phyloP scores from a whole-genome alignment of 2,329 filamentous ascomycete species.

The Aspergillus pseudoviridinutans region DNA sequence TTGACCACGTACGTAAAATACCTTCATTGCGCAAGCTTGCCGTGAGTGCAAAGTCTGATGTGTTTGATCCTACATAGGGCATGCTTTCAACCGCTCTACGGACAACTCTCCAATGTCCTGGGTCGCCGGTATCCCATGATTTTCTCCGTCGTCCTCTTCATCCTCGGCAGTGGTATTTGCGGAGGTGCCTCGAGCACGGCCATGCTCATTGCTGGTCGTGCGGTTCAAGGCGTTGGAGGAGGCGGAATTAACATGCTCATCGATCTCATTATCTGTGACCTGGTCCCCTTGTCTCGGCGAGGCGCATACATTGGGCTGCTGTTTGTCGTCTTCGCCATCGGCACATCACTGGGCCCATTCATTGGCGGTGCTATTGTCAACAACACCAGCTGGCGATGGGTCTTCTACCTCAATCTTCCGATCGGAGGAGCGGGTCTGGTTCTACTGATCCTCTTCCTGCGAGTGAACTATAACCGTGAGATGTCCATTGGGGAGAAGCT shows the following conservation, averaged over 20 bases:
- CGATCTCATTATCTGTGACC: slow-evolving; percentile 49
- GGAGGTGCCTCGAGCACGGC: slow-evolving; percentile 42
- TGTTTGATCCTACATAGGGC: background rate
- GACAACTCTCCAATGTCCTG: slow-evolving; percentile 50
- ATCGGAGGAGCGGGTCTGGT: slow-evolving; percentile 13
- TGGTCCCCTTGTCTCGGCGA: slow-evolving; percentile 48
- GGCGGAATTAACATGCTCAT: slow-evolving; percentile 43
- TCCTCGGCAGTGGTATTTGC: slow-evolving; percentile 49
- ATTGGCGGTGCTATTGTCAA: slow-evolving; percentile 17
- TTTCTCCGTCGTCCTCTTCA: slow-evolving; percentile 42
- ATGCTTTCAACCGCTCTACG: slow-evolving; percentile 46
- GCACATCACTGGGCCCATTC: slow-evolving; percentile 33
- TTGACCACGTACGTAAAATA: no score
- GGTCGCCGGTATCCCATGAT: slow-evolving; percentile 45
- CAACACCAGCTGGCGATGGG: slow-evolving; percentile 23
- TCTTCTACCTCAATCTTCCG: slow-evolving; percentile 25
- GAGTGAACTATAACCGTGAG: slow-evolving; percentile 33
- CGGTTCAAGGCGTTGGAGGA: slow-evolving; percentile 49
- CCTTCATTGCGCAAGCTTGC: no score
- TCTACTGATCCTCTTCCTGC: slow-evolving; percentile 39
- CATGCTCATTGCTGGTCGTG: slow-evolving; percentile 51
- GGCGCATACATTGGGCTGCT: slow-evolving; percentile 41
- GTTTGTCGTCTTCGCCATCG: slow-evolving; percentile 39
- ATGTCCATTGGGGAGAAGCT: slow-evolving; percentile 30
- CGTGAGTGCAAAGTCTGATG: no score